Evolutionary conservation across 2,329 filamentous ascomycete genomes (phyloP).

Genomic region (Ceratocystis alfenasii): DNA sequence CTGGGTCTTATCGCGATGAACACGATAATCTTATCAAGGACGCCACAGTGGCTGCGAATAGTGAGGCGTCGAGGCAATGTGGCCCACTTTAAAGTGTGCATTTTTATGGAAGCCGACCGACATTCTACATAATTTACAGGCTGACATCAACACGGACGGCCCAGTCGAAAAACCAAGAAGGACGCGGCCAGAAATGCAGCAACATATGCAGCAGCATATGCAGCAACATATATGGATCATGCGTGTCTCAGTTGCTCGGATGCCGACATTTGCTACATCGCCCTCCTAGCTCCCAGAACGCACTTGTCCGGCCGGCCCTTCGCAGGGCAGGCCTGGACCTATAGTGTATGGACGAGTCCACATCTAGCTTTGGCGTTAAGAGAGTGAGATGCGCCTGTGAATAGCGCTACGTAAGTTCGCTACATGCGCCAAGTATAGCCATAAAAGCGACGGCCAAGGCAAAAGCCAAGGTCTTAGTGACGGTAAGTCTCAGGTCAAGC

Average conservation of each 20-base stretch:
- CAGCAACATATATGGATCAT: not conserved
- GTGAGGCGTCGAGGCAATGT: not conserved
- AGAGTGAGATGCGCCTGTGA: not conserved
- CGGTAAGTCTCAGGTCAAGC: not conserved
- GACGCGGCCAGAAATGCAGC: not conserved
- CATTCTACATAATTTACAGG: not conserved
- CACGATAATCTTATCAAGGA: not conserved
- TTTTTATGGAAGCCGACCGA: not conserved
- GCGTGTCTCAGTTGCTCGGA: not conserved
- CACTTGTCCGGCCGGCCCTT: not conserved
- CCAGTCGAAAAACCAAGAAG: not conserved
- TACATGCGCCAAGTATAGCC: no score
- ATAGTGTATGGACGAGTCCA: no score
- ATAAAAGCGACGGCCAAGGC: no score
- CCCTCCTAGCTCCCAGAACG: not conserved
- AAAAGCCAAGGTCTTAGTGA: not conserved
- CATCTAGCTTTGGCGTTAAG: not conserved
- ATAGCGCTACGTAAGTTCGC: no score
- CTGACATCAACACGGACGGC: not conserved
- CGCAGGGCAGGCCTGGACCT: not conserved
- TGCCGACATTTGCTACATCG: not conserved
- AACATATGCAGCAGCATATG: not conserved
- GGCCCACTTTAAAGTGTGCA: not conserved
- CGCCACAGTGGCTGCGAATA: not conserved
- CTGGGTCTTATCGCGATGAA: not conserved